A percentile compares a stretch with the other conserved stretches of the same genome.
These are phyloP conservation scores for Nasturtium officinale DNA, from an alignment of 345 rosid species.

Conservation along the genomic window DNA sequence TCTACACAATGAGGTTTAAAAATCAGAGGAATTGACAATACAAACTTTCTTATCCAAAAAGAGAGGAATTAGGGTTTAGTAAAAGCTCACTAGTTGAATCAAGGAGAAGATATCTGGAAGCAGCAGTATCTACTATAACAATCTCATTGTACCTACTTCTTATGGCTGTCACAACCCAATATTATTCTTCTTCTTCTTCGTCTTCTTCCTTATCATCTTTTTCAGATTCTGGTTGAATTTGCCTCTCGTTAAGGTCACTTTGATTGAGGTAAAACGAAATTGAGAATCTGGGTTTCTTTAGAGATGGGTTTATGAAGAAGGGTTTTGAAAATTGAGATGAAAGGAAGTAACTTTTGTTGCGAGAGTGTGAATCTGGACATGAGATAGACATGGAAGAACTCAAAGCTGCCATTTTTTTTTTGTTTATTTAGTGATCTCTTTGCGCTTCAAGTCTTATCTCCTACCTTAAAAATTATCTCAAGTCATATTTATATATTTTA, in stretches of 20 bases:
- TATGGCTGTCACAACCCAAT: slow-evolving; percentile 56
- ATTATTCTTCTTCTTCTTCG: slow-evolving; percentile 53
- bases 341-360: slow-evolving; percentile 30
- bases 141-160: slow-evolving; percentile 74
- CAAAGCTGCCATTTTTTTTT: slow-evolving; percentile 39
- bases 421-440: not conserved
- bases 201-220: slow-evolving; percentile 2
- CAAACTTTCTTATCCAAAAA: not conserved
- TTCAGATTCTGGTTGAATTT: slow-evolving; percentile 4
- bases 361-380: slow-evolving; percentile 23
- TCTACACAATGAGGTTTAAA: slow-evolving; percentile 43
- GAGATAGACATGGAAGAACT: slow-evolving; percentile 27
- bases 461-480: not conserved
- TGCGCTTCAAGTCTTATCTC: slow-evolving; percentile 22
- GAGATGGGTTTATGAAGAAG: slow-evolving; percentile 13
- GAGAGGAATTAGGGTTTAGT: not conserved
- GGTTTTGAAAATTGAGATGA: slow-evolving; percentile 27
- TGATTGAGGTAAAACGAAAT: slow-evolving; percentile 36
- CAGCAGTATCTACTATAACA: slow-evolving; percentile 63
- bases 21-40: slow-evolving; percentile 5
- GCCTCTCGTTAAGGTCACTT: slow-evolving; percentile 4
- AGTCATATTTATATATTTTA: too few species aligned
- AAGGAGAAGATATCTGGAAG: slow-evolving; percentile 70
- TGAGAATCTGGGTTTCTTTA: slow-evolving; percentile 36
- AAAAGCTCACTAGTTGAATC: slow-evolving; percentile 65